Base-by-base conservation (phyloP, 441 rosid species). In the Populus hybrid region DNA sequence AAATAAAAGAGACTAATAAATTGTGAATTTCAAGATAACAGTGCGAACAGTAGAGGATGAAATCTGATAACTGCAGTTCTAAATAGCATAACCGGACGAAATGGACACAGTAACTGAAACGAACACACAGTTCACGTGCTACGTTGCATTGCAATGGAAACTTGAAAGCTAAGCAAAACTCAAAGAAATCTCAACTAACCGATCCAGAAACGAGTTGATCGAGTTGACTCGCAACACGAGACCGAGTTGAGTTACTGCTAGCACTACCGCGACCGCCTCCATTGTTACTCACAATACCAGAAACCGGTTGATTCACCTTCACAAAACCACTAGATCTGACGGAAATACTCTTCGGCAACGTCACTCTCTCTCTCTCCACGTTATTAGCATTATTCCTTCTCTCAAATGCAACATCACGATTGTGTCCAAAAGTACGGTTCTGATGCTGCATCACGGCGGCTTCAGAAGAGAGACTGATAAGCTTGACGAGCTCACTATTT, bases 321-420 rank as follows among this genome's bases (percentile, higher is more conserved):
- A 77, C 82, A 76, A 86, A 86, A 67, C 84, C 90, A 0, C 75
- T 83, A 32, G 96, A 87, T 40, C 90, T 79, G 35, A 93, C 89
- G 36, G 96, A 90, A 68, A 89, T 86, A 77, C 91, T 90, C 73
- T 87, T 91, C 28, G 93, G 94, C 76, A 89, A 35, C 50, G 85
- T 54, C 10, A 80, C 83, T 81, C 87, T 84, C 84, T 86, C 88
- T 40, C 26, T 61, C 66, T 4, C 66, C 26, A 61, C 66, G 5
- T 21, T 61, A 21, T 61, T 21, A 21, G 4, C 66, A 61, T 30
- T 74, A 67, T 69, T 86, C 28, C 71, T 78, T 69, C 74, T 78
- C 69, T 81, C 6, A 76, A 38, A 42, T 75, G 81, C 69, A 28
- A 40, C 28, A 79, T 81, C 69, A 84, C 86, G 26, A n/a, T 4